Percentiles rank a stretch among this genome's conserved stretches.
Conservation (phyloP, 2,329 filamentous ascomycete species). For the Pezicula radicicola region DNA sequence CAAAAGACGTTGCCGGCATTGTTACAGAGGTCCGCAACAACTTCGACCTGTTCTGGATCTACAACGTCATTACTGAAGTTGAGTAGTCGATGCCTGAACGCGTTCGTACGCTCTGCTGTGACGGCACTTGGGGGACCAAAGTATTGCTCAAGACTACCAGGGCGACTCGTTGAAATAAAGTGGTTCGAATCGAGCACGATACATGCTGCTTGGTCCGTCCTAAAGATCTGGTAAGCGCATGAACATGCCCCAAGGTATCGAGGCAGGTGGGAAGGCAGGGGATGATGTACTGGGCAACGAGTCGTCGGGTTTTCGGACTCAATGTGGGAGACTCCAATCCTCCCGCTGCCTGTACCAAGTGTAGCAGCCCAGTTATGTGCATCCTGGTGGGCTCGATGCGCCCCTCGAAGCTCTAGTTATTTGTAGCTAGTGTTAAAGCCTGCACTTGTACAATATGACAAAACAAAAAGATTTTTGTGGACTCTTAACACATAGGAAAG, state of each 20-base stretch:
- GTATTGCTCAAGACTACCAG: slow-evolving; percentile 8
- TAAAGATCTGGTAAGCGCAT: slow-evolving; percentile 5
- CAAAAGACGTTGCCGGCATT: slow-evolving; percentile 14
- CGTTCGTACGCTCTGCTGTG: slow-evolving; percentile 9
- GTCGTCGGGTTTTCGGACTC: slow-evolving; percentile 10
- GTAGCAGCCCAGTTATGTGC: slow-evolving; percentile 13
- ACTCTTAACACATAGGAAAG: not conserved
- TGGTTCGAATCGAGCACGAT: slow-evolving; percentile 12
- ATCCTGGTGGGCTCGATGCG: slow-evolving; percentile 8
- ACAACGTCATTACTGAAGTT: slow-evolving; percentile 11
- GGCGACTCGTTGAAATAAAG: slow-evolving; percentile 5
- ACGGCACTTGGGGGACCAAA: slow-evolving; percentile 11
- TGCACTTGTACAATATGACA: not conserved
- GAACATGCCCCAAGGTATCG: not conserved
- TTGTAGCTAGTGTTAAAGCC: not conserved
- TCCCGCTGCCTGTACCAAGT: slow-evolving; percentile 12
- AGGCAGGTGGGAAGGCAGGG: not conserved
- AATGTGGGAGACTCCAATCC: slow-evolving; percentile 10
- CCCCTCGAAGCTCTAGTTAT: slow-evolving; percentile 8
- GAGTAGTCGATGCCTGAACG: slow-evolving; percentile 9
- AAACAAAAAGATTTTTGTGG: not conserved
- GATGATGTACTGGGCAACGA: slow-evolving; percentile 11
- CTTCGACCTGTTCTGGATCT: not conserved
- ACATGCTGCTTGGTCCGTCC: slow-evolving; percentile 13
- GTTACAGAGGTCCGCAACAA: slow-evolving; percentile 3